A percentile compares a stretch with the other conserved stretches of the same genome.
These are phyloP conservation scores for Flaveria ramosissima DNA, from an alignment of 129 eudicot species.

Conservation along the genomic window DNA sequence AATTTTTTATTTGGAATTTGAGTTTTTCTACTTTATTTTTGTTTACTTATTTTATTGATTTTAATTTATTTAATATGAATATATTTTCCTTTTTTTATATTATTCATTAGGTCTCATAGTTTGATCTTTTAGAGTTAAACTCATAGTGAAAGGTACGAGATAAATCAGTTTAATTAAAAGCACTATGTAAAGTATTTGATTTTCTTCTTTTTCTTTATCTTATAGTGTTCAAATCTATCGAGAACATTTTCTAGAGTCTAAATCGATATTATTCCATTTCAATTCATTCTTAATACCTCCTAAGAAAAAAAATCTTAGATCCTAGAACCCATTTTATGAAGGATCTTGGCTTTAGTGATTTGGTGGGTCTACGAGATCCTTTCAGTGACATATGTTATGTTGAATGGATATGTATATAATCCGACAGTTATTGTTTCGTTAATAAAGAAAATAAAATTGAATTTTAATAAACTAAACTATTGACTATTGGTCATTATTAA, in stretches of 20 bases:
- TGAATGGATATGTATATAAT: neutral
- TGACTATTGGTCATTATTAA: too few relatives aligned
- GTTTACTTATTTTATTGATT: neutral
- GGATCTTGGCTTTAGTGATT: neutral
- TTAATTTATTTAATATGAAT: neutral
- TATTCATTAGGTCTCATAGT: neutral
- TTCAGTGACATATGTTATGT: neutral
- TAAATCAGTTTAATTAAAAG: neutral
- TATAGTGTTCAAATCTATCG: too few relatives aligned
- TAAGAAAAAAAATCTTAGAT: too few relatives aligned
- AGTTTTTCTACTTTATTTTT: neutral
- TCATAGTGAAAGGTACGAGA: neutral
- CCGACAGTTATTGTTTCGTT: neutral
- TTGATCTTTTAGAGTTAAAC: neutral
- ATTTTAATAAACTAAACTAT: too few relatives aligned
- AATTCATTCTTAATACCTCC: too few relatives aligned
- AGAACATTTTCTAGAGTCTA: too few relatives aligned
- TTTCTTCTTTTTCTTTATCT: neutral
- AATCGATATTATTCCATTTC: too few relatives aligned
- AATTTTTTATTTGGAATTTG: constrained; percentile 5
- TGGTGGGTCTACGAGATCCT: neutral
- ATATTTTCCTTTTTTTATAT: too few relatives aligned
- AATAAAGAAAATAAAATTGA: too few relatives aligned
- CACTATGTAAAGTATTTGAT: neutral
- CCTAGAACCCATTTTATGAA: neutral